A percentile compares a stretch with the other conserved stretches of the same genome.
Evolutionary conservation across 2,329 filamentous ascomycete species (phyloP).

Genomic region (Monosporascus ibericus): DNA sequence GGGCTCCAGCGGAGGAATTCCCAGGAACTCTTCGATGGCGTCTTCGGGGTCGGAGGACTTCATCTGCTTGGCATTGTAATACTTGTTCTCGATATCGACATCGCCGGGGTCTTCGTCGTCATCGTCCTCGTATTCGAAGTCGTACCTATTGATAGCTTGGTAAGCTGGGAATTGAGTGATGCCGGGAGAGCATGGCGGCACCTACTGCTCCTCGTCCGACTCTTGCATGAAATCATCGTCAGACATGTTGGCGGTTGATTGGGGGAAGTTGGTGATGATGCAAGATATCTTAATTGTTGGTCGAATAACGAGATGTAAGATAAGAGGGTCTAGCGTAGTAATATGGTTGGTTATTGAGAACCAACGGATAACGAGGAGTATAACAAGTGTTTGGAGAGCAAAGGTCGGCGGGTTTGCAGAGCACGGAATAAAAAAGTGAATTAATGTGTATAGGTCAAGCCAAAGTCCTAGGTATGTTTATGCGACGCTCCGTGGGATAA

Average conservation of each 20-base stretch:
- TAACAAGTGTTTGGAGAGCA: no score
- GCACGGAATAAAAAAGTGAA: background rate
- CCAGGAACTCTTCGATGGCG: conserved; percentile 88
- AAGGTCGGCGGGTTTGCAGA: no score
- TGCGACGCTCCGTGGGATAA: no score
- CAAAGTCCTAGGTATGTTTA: no score
- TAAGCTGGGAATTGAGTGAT: background rate
- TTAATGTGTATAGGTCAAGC: no score
- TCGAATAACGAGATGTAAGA: background rate
- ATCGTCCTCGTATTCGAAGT: conserved; percentile 95
- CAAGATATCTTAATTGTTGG: background rate
- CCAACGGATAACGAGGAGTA: no score
- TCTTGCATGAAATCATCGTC: conserved; percentile 94
- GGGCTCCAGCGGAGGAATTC: conserved; percentile 72
- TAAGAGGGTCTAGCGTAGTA: no score
- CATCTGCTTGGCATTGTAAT: conserved; percentile 98
- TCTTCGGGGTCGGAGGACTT: conserved; percentile 82
- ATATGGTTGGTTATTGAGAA: no score
- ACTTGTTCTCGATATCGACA: conserved; percentile 97
- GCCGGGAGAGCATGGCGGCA: background rate
- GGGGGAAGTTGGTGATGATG: background rate
- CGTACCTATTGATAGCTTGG: conserved; percentile 52
- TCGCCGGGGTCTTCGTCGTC: conserved; percentile 84
- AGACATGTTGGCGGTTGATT: conserved; percentile 51
- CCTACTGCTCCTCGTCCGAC: conserved; percentile 77